Evolutionary conservation across 176 grass and related monocot species (phyloP), one percentile per base, ranked within the genome.

Genomic region (Phragmites australis): DNA sequence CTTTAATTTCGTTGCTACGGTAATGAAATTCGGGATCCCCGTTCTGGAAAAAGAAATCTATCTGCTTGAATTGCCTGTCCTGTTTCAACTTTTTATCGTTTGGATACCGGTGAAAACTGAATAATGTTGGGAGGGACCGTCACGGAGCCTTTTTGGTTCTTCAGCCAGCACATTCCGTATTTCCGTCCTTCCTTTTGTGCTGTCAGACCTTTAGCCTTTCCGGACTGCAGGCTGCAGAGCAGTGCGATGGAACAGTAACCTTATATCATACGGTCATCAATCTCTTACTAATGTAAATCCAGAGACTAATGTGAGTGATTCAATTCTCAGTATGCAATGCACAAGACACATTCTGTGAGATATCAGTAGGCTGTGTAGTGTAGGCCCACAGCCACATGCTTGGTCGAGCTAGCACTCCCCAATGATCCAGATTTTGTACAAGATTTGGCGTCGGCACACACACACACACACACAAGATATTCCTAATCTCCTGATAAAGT

Each of bases 141-240:
- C 9, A 27, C 41, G 2, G 6, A 52, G 21, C 62, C 10, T 9
- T 30, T 54, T 37, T n/a, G 63, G 39, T 55, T 44, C 34, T 63
- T 63, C 6, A 52, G 12, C 6, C 16, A 22, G 25, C 9, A 67
- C 17, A 48, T 49, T 22, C 48, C 12, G 12, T 49, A 7, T 11
- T 83, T 54, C 23, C n/a, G n/a, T n/a, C n/a, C n/a, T 9, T 43
- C 10, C 42, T 59, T 31, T 70, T 60, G 53, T 48, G 79, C 41
- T 60, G 79, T 60, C 45, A 78, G 47, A 51, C 7, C 47, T 39
- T 48, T 23, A 15, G 31, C 21, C 30, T 34, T 19, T 31, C 26
- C 8, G 31, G 6, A 2, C 59, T 19, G 13, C 29, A n/a, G n/a
- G n/a, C n/a, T n/a, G n/a, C n/a, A n/a, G n/a, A n/a, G n/a, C n/a